Conservation (phyloP, 441 rosid species). For the Syzygium malaccense region DNA sequence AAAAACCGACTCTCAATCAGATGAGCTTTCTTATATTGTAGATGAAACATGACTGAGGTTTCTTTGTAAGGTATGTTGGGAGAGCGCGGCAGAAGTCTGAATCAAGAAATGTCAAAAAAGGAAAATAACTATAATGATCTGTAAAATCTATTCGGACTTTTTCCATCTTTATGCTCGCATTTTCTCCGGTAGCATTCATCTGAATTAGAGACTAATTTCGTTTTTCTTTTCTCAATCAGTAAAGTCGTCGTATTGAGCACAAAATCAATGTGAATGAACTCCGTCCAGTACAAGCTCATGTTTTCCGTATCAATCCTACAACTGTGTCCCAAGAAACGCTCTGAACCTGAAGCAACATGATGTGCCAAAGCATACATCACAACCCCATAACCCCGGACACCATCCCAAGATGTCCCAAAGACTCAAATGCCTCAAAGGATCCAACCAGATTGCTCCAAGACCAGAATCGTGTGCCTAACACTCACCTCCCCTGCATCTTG, state of each 20-base stretch:
- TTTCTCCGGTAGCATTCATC: not conserved
- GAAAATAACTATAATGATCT: not conserved
- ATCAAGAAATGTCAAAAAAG: not conserved
- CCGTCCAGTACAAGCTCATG: not conserved
- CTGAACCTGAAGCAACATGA: not conserved
- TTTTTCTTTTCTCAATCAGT: not conserved
- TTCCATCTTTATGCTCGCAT: not conserved
- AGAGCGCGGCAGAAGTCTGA: too few relatives aligned
- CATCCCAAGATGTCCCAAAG: not conserved
- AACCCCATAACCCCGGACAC: not conserved
- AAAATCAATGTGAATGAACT: not conserved
- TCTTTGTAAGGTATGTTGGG: not conserved
- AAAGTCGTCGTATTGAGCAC: not conserved
- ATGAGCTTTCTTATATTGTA: not conserved
- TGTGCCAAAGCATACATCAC: not conserved
- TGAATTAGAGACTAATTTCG: not conserved
- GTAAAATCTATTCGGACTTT: not conserved
- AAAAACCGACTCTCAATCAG: not conserved
- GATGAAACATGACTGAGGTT: not conserved
- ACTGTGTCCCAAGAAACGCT: not conserved
- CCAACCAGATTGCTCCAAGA: not conserved
- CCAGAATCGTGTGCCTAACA: not conserved
- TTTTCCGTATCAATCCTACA: not conserved
- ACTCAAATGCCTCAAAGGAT: not conserved
- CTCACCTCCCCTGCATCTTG: not conserved